Conservation (phyloP, 768 basidiomycete genomes). For the Cubamyces lactineus region DNA sequence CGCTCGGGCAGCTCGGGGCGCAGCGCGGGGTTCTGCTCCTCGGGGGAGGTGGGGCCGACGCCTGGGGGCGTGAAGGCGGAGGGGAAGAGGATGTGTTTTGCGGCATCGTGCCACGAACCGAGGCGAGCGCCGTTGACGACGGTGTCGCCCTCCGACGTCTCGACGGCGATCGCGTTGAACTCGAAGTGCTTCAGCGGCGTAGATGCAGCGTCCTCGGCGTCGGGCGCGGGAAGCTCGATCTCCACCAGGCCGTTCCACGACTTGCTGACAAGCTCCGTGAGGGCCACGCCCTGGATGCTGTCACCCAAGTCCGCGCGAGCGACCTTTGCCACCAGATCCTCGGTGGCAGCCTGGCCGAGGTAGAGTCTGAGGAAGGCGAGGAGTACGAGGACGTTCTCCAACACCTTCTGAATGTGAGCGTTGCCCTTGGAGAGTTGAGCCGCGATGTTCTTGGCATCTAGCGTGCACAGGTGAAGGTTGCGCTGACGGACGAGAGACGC, state of each 20-base stretch:
- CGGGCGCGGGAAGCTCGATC: slow-evolving; percentile 45
- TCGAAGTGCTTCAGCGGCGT: slow-evolving; percentile 57
- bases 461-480: slow-evolving; percentile 57
- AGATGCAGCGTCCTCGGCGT: slow-evolving; percentile 29
- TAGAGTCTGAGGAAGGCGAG: slow-evolving; percentile 87
- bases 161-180: slow-evolving; percentile 75
- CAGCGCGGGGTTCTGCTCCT: slow-evolving; percentile 65
- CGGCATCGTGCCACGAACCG: slow-evolving; percentile 81
- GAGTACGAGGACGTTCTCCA: slow-evolving; percentile 65
- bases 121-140: slow-evolving; percentile 63
- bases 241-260: slow-evolving; percentile 72
- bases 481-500: slow-evolving; percentile 52
- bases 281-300: slow-evolving; percentile 49
- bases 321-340: slow-evolving; percentile 55
- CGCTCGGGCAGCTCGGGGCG: slow-evolving; percentile 88
- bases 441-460: slow-evolving; percentile 62
- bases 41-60: slow-evolving; percentile 35
- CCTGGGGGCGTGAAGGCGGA: slow-evolving; percentile 66
- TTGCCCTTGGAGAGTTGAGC: slow-evolving; percentile 42
- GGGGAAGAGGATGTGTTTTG: slow-evolving; percentile 88
- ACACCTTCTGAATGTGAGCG: slow-evolving; percentile 30
- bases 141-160: slow-evolving; percentile 58
- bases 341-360: slow-evolving; percentile 63
- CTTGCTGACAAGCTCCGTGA: slow-evolving; percentile 54
- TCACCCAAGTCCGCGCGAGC: slow-evolving; percentile 51